phyloP scores from a whole-genome alignment of 176 grass and related monocot species.

The Cymbopogon citratus region DNA sequence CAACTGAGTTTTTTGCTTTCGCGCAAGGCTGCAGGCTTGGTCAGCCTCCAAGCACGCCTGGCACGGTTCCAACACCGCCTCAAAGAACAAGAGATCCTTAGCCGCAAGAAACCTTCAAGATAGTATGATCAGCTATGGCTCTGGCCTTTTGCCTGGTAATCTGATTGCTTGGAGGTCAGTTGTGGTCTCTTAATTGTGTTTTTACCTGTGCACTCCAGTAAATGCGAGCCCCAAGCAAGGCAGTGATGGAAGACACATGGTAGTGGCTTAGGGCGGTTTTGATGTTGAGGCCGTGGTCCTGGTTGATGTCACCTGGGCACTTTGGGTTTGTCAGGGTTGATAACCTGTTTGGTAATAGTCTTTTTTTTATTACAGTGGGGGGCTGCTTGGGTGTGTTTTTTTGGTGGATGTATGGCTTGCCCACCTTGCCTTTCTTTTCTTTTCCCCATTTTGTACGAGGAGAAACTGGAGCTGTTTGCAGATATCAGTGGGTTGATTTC shows the following conservation, averaged over 20 bases:
- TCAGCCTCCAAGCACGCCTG: conserved; percentile 85
- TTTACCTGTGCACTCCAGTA: neutral
- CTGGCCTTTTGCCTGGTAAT: neutral
- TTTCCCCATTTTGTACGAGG: no score
- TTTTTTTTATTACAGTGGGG: no score
- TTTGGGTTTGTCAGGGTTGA: no score
- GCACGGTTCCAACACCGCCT: conserved; percentile 92
- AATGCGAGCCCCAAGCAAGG: conserved; percentile 9
- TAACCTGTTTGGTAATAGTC: no score
- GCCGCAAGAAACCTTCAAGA: conserved; percentile 73
- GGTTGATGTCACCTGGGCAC: no score
- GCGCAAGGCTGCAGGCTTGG: conserved; percentile 83
- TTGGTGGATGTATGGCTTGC: no score
- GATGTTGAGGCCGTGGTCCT: neutral
- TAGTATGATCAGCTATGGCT: neutral
- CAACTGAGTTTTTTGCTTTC: conserved; percentile 91
- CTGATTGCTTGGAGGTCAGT: neutral
- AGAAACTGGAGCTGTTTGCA: neutral
- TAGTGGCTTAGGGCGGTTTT: neutral
- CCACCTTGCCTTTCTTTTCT: no score
- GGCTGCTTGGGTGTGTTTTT: no score
- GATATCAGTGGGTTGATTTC: no score
- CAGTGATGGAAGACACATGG: neutral
- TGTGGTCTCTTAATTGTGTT: neutral
- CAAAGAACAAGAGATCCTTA: conserved; percentile 96